phyloP scores from a whole-genome alignment of 2,329 filamentous ascomycete species.

The Cladophialophora immunda region DNA sequence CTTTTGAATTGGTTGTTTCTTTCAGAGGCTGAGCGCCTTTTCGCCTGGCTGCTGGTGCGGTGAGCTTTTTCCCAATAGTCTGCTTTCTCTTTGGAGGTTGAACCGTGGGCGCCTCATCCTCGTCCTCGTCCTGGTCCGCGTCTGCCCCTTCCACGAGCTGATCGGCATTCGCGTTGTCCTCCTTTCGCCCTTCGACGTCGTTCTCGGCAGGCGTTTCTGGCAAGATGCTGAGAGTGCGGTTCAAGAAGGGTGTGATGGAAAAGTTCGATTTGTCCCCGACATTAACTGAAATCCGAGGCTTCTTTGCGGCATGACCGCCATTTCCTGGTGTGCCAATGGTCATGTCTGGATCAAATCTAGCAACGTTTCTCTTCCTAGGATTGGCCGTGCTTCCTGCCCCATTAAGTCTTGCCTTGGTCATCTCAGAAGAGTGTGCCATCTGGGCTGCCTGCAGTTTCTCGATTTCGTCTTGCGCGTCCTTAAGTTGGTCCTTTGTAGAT shows the following conservation, averaged over 20 bases:
- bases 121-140: conserved; percentile 24
- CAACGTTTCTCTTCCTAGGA: conserved; percentile 53
- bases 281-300: conserved; percentile 66
- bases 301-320: conserved; percentile 60
- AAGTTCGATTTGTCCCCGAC: conserved; percentile 89
- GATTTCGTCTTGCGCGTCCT: conserved; percentile 65
- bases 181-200: conserved; percentile 40
- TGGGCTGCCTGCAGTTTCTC: conserved; percentile 52
- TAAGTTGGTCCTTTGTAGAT: conserved; percentile 75
- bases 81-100: conserved; percentile 23
- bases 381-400: conserved; percentile 40
- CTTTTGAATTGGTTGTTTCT: conserved; percentile 52
- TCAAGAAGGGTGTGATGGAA: conserved; percentile 93
- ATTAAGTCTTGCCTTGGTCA: conserved; percentile 36
- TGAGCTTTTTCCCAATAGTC: conserved; percentile 17
- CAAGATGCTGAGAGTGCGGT: conserved; percentile 71
- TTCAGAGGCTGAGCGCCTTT: conserved; percentile 42
- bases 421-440: conserved; percentile 43
- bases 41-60: conserved; percentile 14
- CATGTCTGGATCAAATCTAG: conserved; percentile 54
- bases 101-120: conserved; percentile 8
- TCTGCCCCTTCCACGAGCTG: conserved; percentile 28
- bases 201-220: conserved; percentile 50
- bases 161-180: conserved; percentile 37
- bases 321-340: conserved; percentile 63